Evolutionary conservation across 352 stramenopile species (phyloP), one percentile per base, ranked within the genome.

Genomic region (Globisporangium spinosum): DNA sequence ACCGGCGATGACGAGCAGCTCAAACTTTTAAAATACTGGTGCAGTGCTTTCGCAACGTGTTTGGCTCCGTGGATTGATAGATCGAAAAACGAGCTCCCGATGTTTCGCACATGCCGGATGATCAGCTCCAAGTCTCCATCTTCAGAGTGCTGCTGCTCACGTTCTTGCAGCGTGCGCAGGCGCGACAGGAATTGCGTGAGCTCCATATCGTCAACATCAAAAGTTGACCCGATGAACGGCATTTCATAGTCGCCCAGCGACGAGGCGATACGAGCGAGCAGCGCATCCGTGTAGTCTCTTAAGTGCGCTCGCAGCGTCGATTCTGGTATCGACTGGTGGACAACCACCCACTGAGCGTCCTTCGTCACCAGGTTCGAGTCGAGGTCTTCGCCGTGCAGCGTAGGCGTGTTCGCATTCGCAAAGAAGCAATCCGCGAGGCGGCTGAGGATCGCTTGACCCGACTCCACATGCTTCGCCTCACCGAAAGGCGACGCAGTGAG

Each of bases 401-500:
- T 93, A 2, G 86, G 86, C 2, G 84, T 78, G 51, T 94, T 89
- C 1, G 90, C 60, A 8, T 77, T 73, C 32, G 81, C 80, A 27
- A 81, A 77, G 67, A 85, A 94, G 8, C 68, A 69, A 40, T 70
- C 54, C 1, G 70, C 73, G 8, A 94, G 74, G 10, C 82, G 84
- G 2, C 38, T 68, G 10, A 91, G 57, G 13, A 72, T 67, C 32
- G 10, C 54, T 34, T 80, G 77, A 17, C 81, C 81, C 8, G 68
- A 69, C 27, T 64, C 65, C 54, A 82, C 69, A 3, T 74, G 72
- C 23, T 80, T 74, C 22, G 74, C 74, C 60, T 92, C 78, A 1
- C 86, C 86, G 57, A 93, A 94, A 29, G 84, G 84, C 0, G 86
- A 94, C 5, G 86, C 86, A 1, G 84, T 93, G 35, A 94, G 70